A percentile compares a stretch with the other conserved stretches of the same genome.
These are phyloP conservation scores for Paraphaeosphaeria minitans DNA, from an alignment of 2,329 filamentous ascomycete genomes.

Conservation along the genomic window DNA sequence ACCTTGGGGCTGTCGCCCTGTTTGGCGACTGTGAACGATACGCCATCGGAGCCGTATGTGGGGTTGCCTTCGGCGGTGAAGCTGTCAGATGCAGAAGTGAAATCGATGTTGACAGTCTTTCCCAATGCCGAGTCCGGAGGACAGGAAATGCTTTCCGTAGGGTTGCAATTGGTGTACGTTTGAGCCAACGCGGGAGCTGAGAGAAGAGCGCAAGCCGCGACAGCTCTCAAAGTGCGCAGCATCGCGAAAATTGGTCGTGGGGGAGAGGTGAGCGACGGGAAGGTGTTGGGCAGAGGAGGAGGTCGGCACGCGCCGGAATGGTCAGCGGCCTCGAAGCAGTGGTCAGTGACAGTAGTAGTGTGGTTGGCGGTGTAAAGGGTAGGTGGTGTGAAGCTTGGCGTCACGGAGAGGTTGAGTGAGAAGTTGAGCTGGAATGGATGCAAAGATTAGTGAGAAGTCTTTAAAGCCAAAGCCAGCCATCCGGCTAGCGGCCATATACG, in stretches of 20 bases:
- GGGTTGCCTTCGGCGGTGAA: slow-evolving; percentile 74
- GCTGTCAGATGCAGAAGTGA: slow-evolving; percentile 75
- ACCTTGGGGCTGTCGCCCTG: slow-evolving; percentile 86
- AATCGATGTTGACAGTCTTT: slow-evolving; percentile 82
- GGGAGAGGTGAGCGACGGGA: neutral
- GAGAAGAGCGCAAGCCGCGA: slow-evolving; percentile 49
- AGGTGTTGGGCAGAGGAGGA: slow-evolving; percentile 4
- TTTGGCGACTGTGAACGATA: slow-evolving; percentile 76
- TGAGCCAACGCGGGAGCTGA: slow-evolving; percentile 52
- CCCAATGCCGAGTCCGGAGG: slow-evolving; percentile 80
- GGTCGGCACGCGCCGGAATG: slow-evolving; percentile 3
- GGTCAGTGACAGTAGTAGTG: neutral
- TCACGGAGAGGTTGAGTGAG: slow-evolving; percentile 29
- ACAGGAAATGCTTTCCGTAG: slow-evolving; percentile 63
- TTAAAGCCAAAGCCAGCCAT: slow-evolving; percentile 43
- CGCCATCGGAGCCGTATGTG: slow-evolving; percentile 77
- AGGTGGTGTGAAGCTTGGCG: slow-evolving; percentile 13
- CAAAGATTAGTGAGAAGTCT: slow-evolving; percentile 10
- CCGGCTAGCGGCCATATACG: slow-evolving; percentile 32
- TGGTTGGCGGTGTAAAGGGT: neutral
- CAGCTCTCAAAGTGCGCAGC: slow-evolving; percentile 38
- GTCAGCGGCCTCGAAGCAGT: slow-evolving; percentile 1
- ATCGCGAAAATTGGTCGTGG: slow-evolving; percentile 30
- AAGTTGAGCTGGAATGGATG: slow-evolving; percentile 18
- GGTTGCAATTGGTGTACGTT: slow-evolving; percentile 63